Conservation (phyloP, 1,284 basidiomycete species). For the Ganoderma leucocontextum region DNA sequence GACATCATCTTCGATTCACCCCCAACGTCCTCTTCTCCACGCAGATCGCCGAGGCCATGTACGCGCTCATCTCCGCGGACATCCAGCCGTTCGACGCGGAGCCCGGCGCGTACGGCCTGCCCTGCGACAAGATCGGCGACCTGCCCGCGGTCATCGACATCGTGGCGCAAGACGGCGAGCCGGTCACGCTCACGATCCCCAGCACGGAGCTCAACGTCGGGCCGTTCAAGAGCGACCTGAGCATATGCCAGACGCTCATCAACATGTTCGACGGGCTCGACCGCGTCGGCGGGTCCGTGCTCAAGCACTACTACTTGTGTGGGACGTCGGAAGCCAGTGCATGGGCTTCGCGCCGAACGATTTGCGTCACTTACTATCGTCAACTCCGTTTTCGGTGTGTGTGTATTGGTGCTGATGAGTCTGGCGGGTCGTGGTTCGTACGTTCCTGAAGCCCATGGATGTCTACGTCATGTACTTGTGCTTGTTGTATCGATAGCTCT, state of each 20-base stretch:
- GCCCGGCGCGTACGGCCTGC: slow-evolving; percentile 63
- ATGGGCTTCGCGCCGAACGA: slow-evolving; percentile 58
- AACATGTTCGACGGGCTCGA: slow-evolving; percentile 60
- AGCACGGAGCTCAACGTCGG: slow-evolving; percentile 63
- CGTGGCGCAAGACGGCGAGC: slow-evolving; percentile 50
- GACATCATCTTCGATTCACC: slow-evolving; percentile 64
- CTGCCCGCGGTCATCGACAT: slow-evolving; percentile 60
- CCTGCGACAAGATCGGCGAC: slow-evolving; percentile 54
- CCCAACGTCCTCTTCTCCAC: slow-evolving; percentile 61
- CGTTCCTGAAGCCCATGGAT: background rate
- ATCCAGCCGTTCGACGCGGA: slow-evolving; percentile 57
- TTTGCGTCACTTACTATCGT: slow-evolving; percentile 3
- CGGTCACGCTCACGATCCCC: slow-evolving; percentile 64
- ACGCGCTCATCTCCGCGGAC: slow-evolving; percentile 62
- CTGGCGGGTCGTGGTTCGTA: background rate
- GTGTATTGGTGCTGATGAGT: background rate
- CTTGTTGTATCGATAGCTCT: slow-evolving; percentile 1
- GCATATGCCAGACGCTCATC: slow-evolving; percentile 62
- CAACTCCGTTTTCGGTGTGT: background rate
- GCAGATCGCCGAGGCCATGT: slow-evolving; percentile 59
- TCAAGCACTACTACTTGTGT: slow-evolving; percentile 68
- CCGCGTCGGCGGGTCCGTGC: slow-evolving; percentile 58
- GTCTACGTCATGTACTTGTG: background rate
- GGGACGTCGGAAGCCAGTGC: slow-evolving; percentile 56
- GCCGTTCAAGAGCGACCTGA: slow-evolving; percentile 56